Evolutionary conservation across 2,329 filamentous ascomycete genomes (phyloP).

Genomic region (Aspergillus pseudoglaucus): DNA sequence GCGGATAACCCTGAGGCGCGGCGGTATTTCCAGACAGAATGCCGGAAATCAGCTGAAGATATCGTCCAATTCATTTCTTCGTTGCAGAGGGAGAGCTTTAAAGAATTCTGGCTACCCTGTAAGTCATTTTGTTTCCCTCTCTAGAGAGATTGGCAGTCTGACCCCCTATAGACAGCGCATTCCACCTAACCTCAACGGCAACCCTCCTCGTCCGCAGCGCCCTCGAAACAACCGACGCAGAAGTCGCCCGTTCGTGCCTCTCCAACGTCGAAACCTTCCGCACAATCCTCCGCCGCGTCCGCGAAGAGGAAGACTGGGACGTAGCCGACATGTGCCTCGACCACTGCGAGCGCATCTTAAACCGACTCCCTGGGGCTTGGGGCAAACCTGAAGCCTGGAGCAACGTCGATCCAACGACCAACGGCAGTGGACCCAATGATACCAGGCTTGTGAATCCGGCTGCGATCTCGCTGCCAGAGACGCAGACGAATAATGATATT

Average conservation of each 20-base stretch:
- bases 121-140: slow-evolving; percentile 7
- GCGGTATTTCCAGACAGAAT: slow-evolving; percentile 43
- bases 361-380: slow-evolving; percentile 29
- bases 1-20: slow-evolving; percentile 43
- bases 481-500: slow-evolving; percentile 40
- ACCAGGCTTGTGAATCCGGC: slow-evolving; percentile 32
- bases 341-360: slow-evolving; percentile 41
- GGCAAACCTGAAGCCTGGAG: slow-evolving; percentile 1
- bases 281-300: slow-evolving; percentile 41
- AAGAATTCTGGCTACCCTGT: slow-evolving; percentile 49
- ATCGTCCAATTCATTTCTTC: slow-evolving; percentile 46
- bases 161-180: slow-evolving; percentile 39
- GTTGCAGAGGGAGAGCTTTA: slow-evolving; percentile 41
- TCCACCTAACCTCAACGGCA: slow-evolving; percentile 49
- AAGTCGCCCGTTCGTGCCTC: slow-evolving; percentile 42
- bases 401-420: slow-evolving; percentile 7
- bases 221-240: slow-evolving; percentile 44
- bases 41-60: slow-evolving; percentile 38
- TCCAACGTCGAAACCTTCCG: slow-evolving; percentile 44
- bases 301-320: slow-evolving; percentile 49
- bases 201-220: slow-evolving; percentile 48
- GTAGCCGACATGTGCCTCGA: slow-evolving; percentile 50
- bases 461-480: slow-evolving; percentile 36
- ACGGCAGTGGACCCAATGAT: slow-evolving; percentile 16
- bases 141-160: not conserved